Base-by-base conservation (phyloP, 1,139 yeast genomes). In the Geotrichum macrosporum region DNA sequence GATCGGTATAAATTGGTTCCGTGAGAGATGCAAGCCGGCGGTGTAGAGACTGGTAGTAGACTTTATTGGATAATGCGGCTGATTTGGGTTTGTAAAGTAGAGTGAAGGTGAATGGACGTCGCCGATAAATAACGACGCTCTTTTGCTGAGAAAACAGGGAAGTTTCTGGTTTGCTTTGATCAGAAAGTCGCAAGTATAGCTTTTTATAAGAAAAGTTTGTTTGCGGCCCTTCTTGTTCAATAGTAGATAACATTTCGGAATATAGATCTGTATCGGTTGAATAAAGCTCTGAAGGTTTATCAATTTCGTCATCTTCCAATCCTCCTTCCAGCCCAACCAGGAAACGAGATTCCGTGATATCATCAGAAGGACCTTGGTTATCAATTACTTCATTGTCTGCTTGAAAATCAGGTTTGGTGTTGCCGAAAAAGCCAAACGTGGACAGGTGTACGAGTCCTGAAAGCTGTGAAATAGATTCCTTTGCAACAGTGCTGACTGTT, bases 21-120 rank as follows among this genome's bases (percentile, higher is more conserved):
- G 57, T 54, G 9, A 62, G 47, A 3, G 65, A 57, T 13, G 63
- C 64, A 30, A 62, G 53, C 30, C 59, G 55, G 13, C 56, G 47
- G 52, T 62, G 62, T 22, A 62, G 48, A 3, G 54, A 50, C 9
- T 50, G 43, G 44, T 60, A 62, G 39, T 54, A 52, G 13, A 42
- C 32, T 15, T 43, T 43, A 31, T 48, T 49, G 3, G 50, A 38
- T 15, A 59, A 46, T 2, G 38, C 44, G 2, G 52, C 24, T n/a
- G 53, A 42, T 5, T 53, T 51, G 9, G 47, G 40, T 13, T 44
- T 37, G 43, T 56, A 61, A 6, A 61, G 37, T 29, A 60, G 47
- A 5, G 55, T 50, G 44, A 58, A 61, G 6, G 57, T 50, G 36
- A 60, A 59, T 3, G 65, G 64, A 3, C 59, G 48, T 21, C 64